Percentiles rank a stretch among this genome's conserved stretches.
Evolutionary conservation across 208 protist genomes (phyloP).

Genomic region (Leishmania gerbilli): DNA sequence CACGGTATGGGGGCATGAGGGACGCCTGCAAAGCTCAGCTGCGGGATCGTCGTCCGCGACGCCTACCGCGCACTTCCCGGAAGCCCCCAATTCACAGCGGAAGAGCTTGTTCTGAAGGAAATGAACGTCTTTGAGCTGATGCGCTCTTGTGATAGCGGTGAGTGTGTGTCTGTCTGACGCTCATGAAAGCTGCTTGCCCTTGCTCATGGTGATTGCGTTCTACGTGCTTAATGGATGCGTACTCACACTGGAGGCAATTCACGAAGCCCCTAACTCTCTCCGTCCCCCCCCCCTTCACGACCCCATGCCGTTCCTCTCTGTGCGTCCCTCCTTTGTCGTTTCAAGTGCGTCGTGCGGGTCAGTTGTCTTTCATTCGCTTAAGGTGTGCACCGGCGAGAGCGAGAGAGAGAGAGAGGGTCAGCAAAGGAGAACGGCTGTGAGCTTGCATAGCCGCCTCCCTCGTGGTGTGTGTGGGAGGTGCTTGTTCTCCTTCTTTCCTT

Average conservation of each 20-base stretch:
- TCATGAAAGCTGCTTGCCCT: not conserved
- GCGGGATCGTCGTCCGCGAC: not conserved
- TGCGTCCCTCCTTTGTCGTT: not conserved
- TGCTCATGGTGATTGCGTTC: not conserved
- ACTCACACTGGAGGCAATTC: not conserved
- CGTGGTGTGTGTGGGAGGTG: not conserved
- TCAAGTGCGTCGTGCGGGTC: not conserved
- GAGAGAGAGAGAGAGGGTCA: not conserved
- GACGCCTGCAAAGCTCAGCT: not conserved
- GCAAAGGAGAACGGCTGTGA: not conserved
- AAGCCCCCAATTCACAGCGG: not conserved
- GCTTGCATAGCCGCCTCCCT: not conserved
- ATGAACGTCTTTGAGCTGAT: not conserved
- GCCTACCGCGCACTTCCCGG: not conserved
- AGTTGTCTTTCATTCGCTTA: not conserved
- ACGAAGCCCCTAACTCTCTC: no score
- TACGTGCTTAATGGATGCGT: not conserved
- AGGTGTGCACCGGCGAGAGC: not conserved
- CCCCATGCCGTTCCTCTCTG: not conserved
- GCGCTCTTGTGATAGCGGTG: not conserved
- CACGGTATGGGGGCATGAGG: not conserved
- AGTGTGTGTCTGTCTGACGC: not conserved
- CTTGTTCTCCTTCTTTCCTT: not conserved
- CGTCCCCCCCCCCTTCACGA: not conserved
- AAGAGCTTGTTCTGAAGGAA: slow-evolving; percentile 13